Base-by-base conservation (phyloP, 2,329 filamentous ascomycete genomes). In the Aspergillus latus region DNA sequence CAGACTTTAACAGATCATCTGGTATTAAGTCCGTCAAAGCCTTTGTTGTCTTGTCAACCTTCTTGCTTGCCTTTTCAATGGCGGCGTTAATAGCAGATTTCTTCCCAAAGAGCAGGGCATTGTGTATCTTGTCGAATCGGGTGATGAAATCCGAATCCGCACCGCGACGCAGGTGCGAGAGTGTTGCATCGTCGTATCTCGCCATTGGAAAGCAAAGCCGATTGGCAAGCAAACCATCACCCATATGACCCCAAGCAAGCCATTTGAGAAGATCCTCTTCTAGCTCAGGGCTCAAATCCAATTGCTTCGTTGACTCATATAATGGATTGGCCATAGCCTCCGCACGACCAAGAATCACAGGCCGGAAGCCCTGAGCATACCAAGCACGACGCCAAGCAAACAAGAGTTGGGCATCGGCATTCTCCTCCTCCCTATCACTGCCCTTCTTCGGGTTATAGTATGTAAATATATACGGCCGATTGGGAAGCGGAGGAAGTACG, bases 211-310 rank as follows among this genome's bases (percentile, higher is more conserved):
- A 81, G 28, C 91, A 82, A n/a, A 88, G 82, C 74, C 88, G 88
- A 69, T 93, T 87, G 13, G 88, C 82, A 47, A 97, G 80, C 36
- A 97, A 76, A 1, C 94, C 94, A 15, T 87, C 88, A 10, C 88
- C 88, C 90, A 96, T 94, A 58, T 88, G 87, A 52, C 90, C 90
- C 92, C 93, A 99, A 0, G 93, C 93, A 59, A 97, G 76, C 92
- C 92, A 97, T 61, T 88, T 82, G 79, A 90, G 86, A 32, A 97
- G 68, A 60, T 95, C 90, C 11, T 76, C 77, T 70, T 88, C 86
- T 57, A 94, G 73, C 1, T 76, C 78, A 0, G 80, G 69, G n/a
- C 86, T 80, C 30, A 92, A 76, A 56, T 84, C 73, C 45, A 69
- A 54, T 21, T 73, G 70, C 71, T 92, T 87, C 52, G 96, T 76